phyloP scores from a whole-genome alignment of 306 rosid species.

The Begonia loranthoides region DNA sequence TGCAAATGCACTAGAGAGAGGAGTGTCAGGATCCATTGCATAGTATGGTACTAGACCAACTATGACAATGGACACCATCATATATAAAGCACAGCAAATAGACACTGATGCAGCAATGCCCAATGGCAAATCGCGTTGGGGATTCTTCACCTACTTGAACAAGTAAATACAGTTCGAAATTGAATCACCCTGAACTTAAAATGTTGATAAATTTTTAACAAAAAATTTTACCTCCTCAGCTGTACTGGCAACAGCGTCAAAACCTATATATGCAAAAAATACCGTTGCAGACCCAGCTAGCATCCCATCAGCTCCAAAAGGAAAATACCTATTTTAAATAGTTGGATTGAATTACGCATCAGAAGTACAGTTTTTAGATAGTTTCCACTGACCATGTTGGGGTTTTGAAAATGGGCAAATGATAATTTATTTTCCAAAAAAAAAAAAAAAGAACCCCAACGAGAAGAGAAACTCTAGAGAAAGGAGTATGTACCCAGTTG shows the following conservation, averaged over 20 bases:
- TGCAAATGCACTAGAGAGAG: conserved; percentile 80
- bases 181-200: too few relatives aligned
- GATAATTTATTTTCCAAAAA: too few relatives aligned
- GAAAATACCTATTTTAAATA: conserved; percentile 45
- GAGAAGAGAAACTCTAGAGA: background rate
- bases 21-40: conserved; percentile 85
- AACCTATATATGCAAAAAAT: conserved; percentile 88
- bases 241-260: conserved; percentile 83
- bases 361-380: too few relatives aligned
- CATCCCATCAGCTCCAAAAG: conserved; percentile 86
- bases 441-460: too few relatives aligned
- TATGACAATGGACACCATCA: conserved; percentile 71
- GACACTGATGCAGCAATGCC: conserved; percentile 67
- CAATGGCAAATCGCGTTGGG: conserved; percentile 81
- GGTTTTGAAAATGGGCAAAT: too few relatives aligned
- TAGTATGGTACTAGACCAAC: conserved; percentile 91
- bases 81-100: conserved; percentile 74
- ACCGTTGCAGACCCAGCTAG: conserved; percentile 97
- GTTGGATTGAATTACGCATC: background rate
- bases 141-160: conserved; percentile 67
- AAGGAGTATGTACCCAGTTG: conserved; percentile 42
- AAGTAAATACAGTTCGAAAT: background rate
- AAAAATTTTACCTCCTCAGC: conserved; percentile 67
- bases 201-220: too few relatives aligned
- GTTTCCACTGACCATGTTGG: too few relatives aligned